Evolutionary conservation across 257 asterid genomes (phyloP), one percentile per base, ranked within the genome.

Genomic region (Coffea canephora): DNA sequence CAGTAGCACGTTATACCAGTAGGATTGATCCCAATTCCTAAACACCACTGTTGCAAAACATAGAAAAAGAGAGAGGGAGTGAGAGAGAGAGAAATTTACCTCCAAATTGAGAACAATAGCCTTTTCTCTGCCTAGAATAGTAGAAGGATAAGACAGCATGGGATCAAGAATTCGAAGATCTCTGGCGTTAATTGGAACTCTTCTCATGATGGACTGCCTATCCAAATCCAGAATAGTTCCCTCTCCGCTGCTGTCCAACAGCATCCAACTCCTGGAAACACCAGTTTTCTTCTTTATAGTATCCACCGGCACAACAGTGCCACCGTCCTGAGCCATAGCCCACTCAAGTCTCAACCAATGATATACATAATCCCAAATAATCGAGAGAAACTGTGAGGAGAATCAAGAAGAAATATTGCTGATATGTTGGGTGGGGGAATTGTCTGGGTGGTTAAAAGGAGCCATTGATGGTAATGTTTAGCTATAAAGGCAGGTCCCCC

Each of bases 121-220:
- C 34, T 83, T 95, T 65, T 91, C 96, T 85, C 99, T 89, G 13
- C 91, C 97, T 0, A 95, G 86, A 83, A 95, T 93, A 0, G 94
- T 88, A 74, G 97, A 93, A 80, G 99, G 99, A 76, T 95, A 95
- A 83, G 99, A 95, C 85, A 95, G 75, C 73, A 93, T 54, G 79
- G 98, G 97, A 78, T 95, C 98, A 34, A 95, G 95, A 86, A 95
- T 87, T 45, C 99, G 83, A 52, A 95, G 97, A 80, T 95, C 99
- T 79, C 99, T 86, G 8, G 97, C 96, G 82, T 93, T 90, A 25
- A 93, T 91, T 1, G 91, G 89, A 45, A 93, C 91, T 69, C 97
- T 82, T 74, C 84, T 87, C 98, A 95, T 90, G 27, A 93, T 91
- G 52, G 89, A 92, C 71, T 84, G 86, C 86, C 90, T 95, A 84